Evolutionary conservation across 202 grass and related monocot species (phyloP).

Genomic region (Panicum hallii): DNA sequence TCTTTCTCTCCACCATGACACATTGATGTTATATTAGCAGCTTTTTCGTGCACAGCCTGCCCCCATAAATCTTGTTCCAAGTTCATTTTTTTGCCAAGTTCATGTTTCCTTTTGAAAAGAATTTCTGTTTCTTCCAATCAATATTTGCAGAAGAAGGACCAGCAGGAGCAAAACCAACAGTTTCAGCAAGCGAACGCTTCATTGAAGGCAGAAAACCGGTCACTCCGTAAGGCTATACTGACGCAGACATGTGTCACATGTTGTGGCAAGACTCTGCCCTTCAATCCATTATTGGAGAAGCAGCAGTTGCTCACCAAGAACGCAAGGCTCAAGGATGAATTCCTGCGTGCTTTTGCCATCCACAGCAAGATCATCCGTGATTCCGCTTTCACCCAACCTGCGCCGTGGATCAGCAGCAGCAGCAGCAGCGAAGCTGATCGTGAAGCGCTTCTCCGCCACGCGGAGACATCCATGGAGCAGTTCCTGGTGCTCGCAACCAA

Average conservation of each 20-base stretch:
- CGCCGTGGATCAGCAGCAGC: neutral
- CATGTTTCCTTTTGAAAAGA: neutral
- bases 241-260: slow-evolving; percentile 40
- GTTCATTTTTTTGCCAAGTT: neutral
- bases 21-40: neutral
- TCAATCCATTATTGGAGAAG: neutral
- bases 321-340: slow-evolving; percentile 36
- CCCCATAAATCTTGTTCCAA: neutral
- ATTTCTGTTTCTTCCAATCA: neutral
- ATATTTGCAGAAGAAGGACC: slow-evolving; percentile 32
- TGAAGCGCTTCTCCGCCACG: neutral
- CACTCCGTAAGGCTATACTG: slow-evolving; percentile 16
- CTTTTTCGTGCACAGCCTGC: neutral
- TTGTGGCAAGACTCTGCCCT: neutral
- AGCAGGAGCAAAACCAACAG: slow-evolving; percentile 2
- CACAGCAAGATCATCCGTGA: neutral
- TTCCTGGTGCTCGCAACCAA: slow-evolving; percentile 1
- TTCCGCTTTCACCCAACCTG: neutral
- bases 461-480: neutral
- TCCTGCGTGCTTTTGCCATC: neutral
- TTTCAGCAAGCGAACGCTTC: slow-evolving; percentile 33
- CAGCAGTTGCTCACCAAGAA: slow-evolving; percentile 39
- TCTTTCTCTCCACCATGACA: neutral
- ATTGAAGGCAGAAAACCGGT: slow-evolving; percentile 36
- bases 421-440: neutral